Evolutionary conservation across 257 asterid species (phyloP), one percentile per base, ranked within the genome.

Genomic region (Craterostigma plantagineum): DNA sequence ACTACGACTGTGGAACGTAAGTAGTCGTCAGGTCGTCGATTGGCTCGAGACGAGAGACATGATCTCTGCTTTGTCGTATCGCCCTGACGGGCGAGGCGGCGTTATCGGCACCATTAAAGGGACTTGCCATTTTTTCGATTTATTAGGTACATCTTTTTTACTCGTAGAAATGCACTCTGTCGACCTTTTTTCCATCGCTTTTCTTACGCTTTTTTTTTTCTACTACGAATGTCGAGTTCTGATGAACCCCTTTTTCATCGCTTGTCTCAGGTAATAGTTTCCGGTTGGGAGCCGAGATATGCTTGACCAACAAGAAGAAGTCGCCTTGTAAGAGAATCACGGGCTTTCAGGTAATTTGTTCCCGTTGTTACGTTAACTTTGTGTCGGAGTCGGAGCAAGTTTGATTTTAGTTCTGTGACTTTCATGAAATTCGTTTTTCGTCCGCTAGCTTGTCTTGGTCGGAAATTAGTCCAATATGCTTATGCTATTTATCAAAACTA

Each of bases 31-130:
- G 50, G 98, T 87, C 57, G 73, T 87, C 46, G 82, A 75, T 46
- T 87, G 98, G 98, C 47, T 58, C 1, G 95, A 87, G 51, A 63
- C 55, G 30, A 70, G 66, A 63, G 95, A 87, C 58, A 82, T 83
- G 51, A 61, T 87, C 40, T 75, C 95, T 42, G 98, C 98, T n/a
- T 68, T 83, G 64, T 79, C 85, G 35, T 87, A 71, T 52, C 49
- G 62, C 47, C 93, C 95, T 23, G 78, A 79, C 52, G 95, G 95
- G 58, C 74, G 84, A 96, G 85, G 90, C 35, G 92, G 96, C 33
- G 61, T 84, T 45, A 51, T 84, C 46, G 96, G 99, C 62, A 68
- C 77, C 38, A 59, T 84, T 62, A 48, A 75, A 1, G 96, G 96
- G 33, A 61, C 65, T 44, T 91, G 94, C 41, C 76, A 71, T 27